Conservation (phyloP, 2,329 filamentous ascomycete genomes). For the Delphinella strobiligena region DNA sequence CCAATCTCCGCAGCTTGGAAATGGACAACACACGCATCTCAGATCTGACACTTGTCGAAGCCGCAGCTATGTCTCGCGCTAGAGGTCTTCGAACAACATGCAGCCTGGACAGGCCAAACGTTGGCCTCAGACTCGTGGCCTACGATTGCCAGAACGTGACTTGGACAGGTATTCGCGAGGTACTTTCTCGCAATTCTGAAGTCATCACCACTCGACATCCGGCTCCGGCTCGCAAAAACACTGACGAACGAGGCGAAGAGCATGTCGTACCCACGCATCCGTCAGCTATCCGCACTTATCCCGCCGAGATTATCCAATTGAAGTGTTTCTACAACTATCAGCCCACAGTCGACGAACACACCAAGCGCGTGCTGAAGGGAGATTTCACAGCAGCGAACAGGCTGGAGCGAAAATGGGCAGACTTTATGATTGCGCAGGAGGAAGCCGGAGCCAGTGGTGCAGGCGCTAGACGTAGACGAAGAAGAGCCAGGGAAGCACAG, state of each 20-base stretch:
- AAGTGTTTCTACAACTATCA: conserved; percentile 96
- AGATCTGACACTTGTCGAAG: conserved; percentile 74
- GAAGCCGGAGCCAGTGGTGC: conserved; percentile 62
- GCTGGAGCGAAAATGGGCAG: conserved; percentile 84
- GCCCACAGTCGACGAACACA: conserved; percentile 88
- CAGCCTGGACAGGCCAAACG: conserved; percentile 23
- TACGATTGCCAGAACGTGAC: conserved; percentile 90
- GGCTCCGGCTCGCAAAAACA: conserved; percentile 10
- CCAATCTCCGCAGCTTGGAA: conserved; percentile 56
- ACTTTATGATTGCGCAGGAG: conserved; percentile 86
- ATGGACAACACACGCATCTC: conserved; percentile 92
- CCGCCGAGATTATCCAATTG: conserved; percentile 67
- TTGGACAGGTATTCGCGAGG: conserved; percentile 81
- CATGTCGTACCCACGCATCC: not conserved
- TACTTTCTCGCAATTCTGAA: conserved; percentile 75
- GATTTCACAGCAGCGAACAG: conserved; percentile 62
- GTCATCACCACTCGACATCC: conserved; percentile 32
- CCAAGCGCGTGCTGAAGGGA: conserved; percentile 67
- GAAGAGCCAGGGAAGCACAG: conserved; percentile 71
- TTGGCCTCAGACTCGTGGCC: conserved; percentile 65
- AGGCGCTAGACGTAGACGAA: conserved; percentile 55
- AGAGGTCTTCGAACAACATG: conserved; percentile 31
- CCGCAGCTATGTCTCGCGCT: conserved; percentile 62
- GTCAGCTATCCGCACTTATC: conserved; percentile 38
- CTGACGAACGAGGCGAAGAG: too few relatives aligned